Conservation (phyloP, 768 basidiomycete species). For the Suillus subaureus region DNA sequence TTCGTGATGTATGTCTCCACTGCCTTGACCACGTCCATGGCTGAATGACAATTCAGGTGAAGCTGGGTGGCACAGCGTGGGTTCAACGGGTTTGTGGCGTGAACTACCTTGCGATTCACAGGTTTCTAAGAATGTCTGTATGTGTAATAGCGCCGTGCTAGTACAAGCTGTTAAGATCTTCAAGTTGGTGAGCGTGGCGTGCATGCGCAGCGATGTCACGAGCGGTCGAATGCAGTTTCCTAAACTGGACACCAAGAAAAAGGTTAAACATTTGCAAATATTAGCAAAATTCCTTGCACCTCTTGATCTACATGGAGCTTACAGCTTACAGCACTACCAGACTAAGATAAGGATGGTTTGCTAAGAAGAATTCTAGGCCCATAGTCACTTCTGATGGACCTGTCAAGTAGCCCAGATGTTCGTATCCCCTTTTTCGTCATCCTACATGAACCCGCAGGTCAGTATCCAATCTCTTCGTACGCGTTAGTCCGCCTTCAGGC, state of each 20-base stretch:
- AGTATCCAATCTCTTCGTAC: not conserved
- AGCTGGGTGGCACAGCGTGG: not conserved
- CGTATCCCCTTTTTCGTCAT: not conserved
- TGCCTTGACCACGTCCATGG: slow-evolving; percentile 95
- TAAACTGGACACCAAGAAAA: not conserved
- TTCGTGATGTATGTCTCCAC: slow-evolving; percentile 92
- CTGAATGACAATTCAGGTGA: not conserved
- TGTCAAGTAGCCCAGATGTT: not conserved
- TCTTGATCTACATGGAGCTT: too few species aligned
- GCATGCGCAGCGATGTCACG: not conserved
- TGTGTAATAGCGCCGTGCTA: not conserved
- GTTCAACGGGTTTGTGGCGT: not conserved
- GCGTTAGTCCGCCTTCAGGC: not conserved
- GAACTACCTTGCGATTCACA: not conserved
- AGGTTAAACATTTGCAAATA: not conserved
- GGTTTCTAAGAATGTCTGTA: not conserved
- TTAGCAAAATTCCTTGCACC: not conserved
- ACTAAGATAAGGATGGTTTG: not conserved
- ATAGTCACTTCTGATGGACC: not conserved
- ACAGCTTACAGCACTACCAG: not conserved
- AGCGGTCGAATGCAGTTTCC: not conserved
- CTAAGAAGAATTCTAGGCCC: not conserved
- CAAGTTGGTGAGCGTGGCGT: not conserved
- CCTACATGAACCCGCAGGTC: slow-evolving; percentile 1
- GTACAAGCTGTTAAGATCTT: not conserved